Base-by-base conservation (phyloP, 2,329 filamentous ascomycete genomes). In the Anthostomella pinea region DNA sequence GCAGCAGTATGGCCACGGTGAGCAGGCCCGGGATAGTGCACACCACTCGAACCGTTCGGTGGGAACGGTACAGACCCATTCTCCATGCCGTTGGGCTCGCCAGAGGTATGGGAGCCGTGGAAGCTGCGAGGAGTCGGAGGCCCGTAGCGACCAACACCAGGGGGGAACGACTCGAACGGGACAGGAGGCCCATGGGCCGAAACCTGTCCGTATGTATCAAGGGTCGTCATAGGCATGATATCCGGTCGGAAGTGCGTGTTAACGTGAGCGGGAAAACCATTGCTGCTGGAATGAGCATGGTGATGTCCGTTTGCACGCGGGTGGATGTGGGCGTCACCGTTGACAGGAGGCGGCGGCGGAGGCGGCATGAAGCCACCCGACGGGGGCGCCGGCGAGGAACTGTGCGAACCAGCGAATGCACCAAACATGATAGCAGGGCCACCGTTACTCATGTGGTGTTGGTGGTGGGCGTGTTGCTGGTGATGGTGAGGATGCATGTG, bases 51-150 rank as follows among this genome's bases (percentile, higher is more conserved):
- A 5, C 64, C 63, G 24, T 63, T 73, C n/a, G 64, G 62, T 26
- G 57, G 60, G 17, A 63, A 64, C 17, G 57, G 62, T 18, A 64
- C 52, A 32, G 61, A 53, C 25, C 64, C 67, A 41, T 67, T 68
- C 17, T 58, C 62, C 35, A 66, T 56, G 38, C 62, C 64, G 19
- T 61, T 65, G 11, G 62, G 66, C 27, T 69, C 68, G 5, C 61
- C 66, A 2, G 77, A 79, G 22, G 75, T 69, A 42, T 80, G 78
- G 3, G 79, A 81, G 22, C 72, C 77, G 37, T 79, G 78, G 51
- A 78, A 79, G 57, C 77, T 81, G 44, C 77, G 77, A 4, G 77
- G 73, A 2, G 76, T 79, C 1, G 72, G 69, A 2, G 77, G 73
- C 3, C 70, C 72, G 51, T 75, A 74, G 46, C 44, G 63, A 49